These are phyloP conservation scores for Nematodospora valgi DNA, from an alignment of 805 yeast species.

Conservation along the genomic window DNA sequence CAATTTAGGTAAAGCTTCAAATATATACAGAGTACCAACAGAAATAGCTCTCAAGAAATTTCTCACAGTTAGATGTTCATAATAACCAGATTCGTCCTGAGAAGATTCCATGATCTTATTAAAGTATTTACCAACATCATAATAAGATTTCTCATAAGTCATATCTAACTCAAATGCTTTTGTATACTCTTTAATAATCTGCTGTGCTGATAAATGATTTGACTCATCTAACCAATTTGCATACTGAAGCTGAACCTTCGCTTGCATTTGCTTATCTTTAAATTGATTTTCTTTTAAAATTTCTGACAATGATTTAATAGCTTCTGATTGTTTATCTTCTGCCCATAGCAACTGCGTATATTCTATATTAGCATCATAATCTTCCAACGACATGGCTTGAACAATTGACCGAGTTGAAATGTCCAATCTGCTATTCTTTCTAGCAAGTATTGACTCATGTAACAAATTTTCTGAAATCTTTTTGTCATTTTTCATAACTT, in stretches of 20 bases:
- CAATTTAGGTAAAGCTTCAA: slow-evolving; percentile 87
- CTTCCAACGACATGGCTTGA: slow-evolving; percentile 48
- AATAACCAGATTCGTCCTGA: slow-evolving; percentile 42
- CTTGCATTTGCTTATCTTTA: slow-evolving; percentile 11
- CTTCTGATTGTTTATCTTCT: slow-evolving; percentile 83
- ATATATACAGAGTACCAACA: slow-evolving; percentile 61
- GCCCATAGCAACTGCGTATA: slow-evolving; percentile 84
- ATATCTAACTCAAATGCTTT: slow-evolving; percentile 53
- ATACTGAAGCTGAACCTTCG: slow-evolving; percentile 64
- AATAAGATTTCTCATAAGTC: slow-evolving; percentile 76
- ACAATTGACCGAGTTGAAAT: slow-evolving; percentile 67
- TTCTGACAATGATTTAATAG: slow-evolving; percentile 60
- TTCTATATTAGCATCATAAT: slow-evolving; percentile 59
- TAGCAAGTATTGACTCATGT: slow-evolving; percentile 57
- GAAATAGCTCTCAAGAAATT: slow-evolving; percentile 58
- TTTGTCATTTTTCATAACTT: slow-evolving; percentile 24
- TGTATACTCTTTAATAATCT: slow-evolving; percentile 66
- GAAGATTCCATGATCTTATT: slow-evolving; percentile 74
- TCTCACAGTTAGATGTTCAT: slow-evolving; percentile 53
- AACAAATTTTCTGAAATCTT: slow-evolving; percentile 51
- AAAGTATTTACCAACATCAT: slow-evolving; percentile 74
- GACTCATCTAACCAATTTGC: slow-evolving; percentile 88
- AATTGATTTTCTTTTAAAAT: slow-evolving; percentile 18
- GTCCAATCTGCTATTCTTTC: slow-evolving; percentile 67
- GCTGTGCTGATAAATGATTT: slow-evolving; percentile 74